These are phyloP conservation scores for Roridomyces roridus DNA, from an alignment of 768 basidiomycete genomes.

Conservation along the genomic window DNA sequence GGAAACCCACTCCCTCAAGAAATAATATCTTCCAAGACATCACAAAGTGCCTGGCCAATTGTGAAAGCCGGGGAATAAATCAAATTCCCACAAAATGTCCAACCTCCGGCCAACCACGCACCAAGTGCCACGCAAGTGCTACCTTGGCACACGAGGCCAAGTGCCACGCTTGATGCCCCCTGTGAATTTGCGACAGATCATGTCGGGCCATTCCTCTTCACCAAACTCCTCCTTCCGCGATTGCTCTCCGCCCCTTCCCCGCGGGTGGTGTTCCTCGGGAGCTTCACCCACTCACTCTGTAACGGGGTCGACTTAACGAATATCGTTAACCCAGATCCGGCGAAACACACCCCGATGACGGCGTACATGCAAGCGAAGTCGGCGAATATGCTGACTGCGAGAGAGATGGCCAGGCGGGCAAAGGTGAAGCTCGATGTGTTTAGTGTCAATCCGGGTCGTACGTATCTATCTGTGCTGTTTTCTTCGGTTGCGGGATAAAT, in stretches of 20 bases:
- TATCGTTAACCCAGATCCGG: not conserved
- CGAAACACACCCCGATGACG: not conserved
- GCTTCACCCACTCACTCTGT: not conserved
- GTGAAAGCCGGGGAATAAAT: too few species aligned
- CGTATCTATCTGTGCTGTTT: too few species aligned
- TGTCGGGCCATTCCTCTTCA: slow-evolving; percentile 5
- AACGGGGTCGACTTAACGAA: not conserved
- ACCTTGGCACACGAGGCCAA: not conserved
- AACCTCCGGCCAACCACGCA: too few species aligned
- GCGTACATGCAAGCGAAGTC: slow-evolving; percentile 8
- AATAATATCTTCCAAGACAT: too few species aligned
- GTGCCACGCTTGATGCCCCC: too few species aligned
- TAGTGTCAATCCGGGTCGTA: slow-evolving; percentile 7
- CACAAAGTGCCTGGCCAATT: too few species aligned
- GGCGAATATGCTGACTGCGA: not conserved
- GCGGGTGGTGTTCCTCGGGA: slow-evolving; percentile 6
- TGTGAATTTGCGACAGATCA: too few species aligned
- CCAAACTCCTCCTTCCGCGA: not conserved
- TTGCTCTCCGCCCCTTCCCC: slow-evolving; percentile 17
- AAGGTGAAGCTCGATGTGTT: not conserved
- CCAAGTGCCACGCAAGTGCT: not conserved
- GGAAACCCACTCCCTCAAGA: too few species aligned
- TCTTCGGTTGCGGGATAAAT: not conserved
- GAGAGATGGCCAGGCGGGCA: not conserved
- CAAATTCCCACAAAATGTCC: too few species aligned